Base-by-base conservation (phyloP, 139 green algal species). In the Edaphochlamys debaryana region DNA sequence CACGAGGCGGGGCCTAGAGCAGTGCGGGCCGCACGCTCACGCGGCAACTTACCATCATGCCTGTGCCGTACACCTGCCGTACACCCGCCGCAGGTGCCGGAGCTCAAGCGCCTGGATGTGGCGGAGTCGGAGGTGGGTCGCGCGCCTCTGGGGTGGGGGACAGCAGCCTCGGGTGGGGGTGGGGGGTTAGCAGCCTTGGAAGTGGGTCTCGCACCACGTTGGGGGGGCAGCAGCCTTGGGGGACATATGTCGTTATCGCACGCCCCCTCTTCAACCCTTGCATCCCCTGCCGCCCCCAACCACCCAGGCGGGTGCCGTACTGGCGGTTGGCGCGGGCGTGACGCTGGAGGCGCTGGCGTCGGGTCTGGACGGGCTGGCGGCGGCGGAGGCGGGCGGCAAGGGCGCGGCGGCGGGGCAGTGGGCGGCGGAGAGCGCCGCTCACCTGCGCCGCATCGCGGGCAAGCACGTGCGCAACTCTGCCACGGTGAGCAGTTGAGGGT, bases 381-480 rank as follows among this genome's bases (percentile, higher is more conserved):
- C 82, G 36, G 73, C 52, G 27, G 52, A 62, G 42, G 41, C 74
- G 41, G 41, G 79, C 30, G 56, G 50, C 54, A 40, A 7, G 27
- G 63, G 54, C 52, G 20, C 0, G 41, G 74, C 70, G 40, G 76
- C 83, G n/a, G 37, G 41, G 40, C n/a, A 71, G 41, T 82, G 75
- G 75, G 75, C 75, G n/a, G 40, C 19, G 19, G 60, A 80, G 36
- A 82, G 88, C 76, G 74, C 82, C 0, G 79, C 74, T 5, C 91
- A 94, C 80, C 38, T 96, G 48, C n/a, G 56, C 34, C 88, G 91
- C 22, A 82, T 93, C 38, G 93, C 93, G 38, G 92, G 93, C 37
- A 84, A 62, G 2, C 91, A 95, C 60, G 93, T 97, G 69, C 87
- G 93, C 45, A 90, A 90, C 40, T 85, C 89, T 2, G 93, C 91